Conservation (phyloP, 345 rosid species). For the Syzygium grande region DNA sequence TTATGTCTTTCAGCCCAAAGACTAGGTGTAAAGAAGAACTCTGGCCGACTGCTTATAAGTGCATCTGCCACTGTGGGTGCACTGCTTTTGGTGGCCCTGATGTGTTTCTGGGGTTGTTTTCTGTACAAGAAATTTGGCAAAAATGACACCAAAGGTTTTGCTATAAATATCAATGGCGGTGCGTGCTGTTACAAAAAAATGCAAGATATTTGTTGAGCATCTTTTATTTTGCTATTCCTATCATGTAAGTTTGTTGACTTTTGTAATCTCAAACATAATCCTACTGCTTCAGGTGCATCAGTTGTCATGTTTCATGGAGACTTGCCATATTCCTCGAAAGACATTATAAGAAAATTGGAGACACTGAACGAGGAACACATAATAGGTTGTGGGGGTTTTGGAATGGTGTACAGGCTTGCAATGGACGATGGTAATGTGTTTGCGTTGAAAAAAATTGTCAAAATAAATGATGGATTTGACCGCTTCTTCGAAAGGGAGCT, state of each 20-base stretch:
- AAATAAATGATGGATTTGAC: constrained; percentile 87
- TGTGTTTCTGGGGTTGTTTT: constrained; percentile 99
- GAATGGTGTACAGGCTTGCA: constrained; percentile 86
- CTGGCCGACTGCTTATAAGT: constrained; percentile 77
- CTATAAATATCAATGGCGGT: constrained; percentile 92
- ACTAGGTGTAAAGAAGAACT: constrained; percentile 58
- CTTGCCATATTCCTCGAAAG: constrained; percentile 92
- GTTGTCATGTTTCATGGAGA: constrained; percentile 98
- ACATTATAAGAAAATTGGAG: constrained; percentile 87
- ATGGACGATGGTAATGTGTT: constrained; percentile 96
- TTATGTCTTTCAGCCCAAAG: constrained; percentile 38
- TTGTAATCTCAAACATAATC: neutral
- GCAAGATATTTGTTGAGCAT: neutral
- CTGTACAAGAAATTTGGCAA: constrained; percentile 93
- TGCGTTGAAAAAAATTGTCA: constrained; percentile 82
- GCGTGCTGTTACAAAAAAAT: constrained; percentile 1
- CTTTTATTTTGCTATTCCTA: neutral
- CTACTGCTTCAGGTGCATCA: constrained; percentile 69
- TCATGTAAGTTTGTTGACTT: neutral
- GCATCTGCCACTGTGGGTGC: constrained; percentile 97
- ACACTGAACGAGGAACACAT: constrained; percentile 77
- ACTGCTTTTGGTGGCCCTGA: constrained; percentile 92
- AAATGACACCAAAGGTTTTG: constrained; percentile 63
- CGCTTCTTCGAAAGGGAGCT: constrained; percentile 98
- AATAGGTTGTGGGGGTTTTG: constrained; percentile 94